Base-by-base conservation (phyloP, 176 grass and related monocot genomes). In the Triticum timopheevii region DNA sequence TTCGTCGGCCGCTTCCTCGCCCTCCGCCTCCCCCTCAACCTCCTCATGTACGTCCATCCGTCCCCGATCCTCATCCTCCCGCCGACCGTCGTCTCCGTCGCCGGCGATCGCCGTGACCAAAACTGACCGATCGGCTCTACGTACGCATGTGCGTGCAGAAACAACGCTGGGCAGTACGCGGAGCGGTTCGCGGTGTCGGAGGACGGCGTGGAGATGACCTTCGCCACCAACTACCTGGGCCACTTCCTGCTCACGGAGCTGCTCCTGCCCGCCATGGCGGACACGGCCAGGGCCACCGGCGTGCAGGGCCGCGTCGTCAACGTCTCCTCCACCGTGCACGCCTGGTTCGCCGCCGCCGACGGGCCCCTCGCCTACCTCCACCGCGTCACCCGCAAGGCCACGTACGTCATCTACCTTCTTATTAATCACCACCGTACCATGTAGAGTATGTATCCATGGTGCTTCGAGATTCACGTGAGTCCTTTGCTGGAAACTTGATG, bases 181-280 rank as follows among this genome's bases (percentile, higher is more conserved):
- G 88, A 94, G 77, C 71, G 90, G 0, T 78, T 93, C 45, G 89
- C 92, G 65, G 49, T 96, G 49, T 89, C 94, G 17, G 94, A 99
- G 84, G 94, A 96, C 82, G 94, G 94, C 4, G 82, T 99, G 28
- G 97, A 99, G 94, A 96, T 93, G 94, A 99, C 94, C 66, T 99
- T 99, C 80, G 97, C 94, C 38, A 96, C 97, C 27, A 99, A 99
- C 71, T 99, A 99, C 83, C 47, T 99, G 7, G 95, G 95, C n/a
- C 97, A 99, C 69, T 99, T 99, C 88, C 58, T 99, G 83, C 85
- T 99, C 73, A 96, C 97, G 10, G 73, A 86, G 47, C 85, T 96
- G 69, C 87, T 99, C 33, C 77, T 93, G 38, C 78, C 83, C 45
- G 89, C 88, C 91, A 99, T 99, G 94, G 90, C 71, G 19, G 94